phyloP scores from a whole-genome alignment of 2,329 filamentous ascomycete species.

The Cercospora berteroae region DNA sequence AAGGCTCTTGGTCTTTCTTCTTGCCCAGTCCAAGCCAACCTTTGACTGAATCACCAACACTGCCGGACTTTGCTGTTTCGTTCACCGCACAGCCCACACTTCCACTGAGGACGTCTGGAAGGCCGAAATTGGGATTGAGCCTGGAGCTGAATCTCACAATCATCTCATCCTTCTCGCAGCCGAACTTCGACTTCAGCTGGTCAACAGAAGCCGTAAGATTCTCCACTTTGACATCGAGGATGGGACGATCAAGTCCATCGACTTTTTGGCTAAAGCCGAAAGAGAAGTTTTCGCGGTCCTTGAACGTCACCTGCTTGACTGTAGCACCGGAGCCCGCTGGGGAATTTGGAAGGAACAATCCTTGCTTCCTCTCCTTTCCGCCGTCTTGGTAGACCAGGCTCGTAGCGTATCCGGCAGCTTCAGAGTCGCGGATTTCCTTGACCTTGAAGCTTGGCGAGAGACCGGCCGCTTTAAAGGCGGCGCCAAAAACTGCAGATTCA shows the following conservation, averaged over 20 bases:
- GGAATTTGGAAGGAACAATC: constrained; percentile 77
- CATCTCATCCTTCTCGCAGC: constrained; percentile 73
- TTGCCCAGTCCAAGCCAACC: constrained; percentile 92
- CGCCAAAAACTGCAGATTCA: constrained; percentile 92
- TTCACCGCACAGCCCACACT: constrained; percentile 83
- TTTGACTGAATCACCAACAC: constrained; percentile 90
- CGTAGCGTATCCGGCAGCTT: constrained; percentile 70
- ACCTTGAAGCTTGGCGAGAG: constrained; percentile 95
- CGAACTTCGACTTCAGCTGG: constrained; percentile 72
- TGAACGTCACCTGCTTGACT: constrained; percentile 80
- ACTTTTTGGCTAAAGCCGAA: constrained; percentile 77
- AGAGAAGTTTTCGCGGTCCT: constrained; percentile 76
- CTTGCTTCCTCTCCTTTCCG: constrained; percentile 69
- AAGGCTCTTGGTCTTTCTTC: constrained; percentile 74
- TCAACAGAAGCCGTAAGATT: constrained; percentile 85
- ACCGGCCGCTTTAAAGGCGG: constrained; percentile 87
- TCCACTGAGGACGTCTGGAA: constrained; percentile 75
- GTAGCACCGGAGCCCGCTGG: constrained; percentile 59
- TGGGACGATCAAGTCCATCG: constrained; percentile 56
- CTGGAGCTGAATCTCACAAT: constrained; percentile 75
- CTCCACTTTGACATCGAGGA: constrained; percentile 67
- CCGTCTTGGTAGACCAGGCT: constrained; percentile 70
- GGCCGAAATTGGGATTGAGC: constrained; percentile 69
- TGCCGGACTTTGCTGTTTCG: constrained; percentile 66
- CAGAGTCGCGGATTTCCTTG: constrained; percentile 88